Base-by-base conservation (phyloP, 2,329 filamentous ascomycete genomes). In the Neoarthrinium moseri region DNA sequence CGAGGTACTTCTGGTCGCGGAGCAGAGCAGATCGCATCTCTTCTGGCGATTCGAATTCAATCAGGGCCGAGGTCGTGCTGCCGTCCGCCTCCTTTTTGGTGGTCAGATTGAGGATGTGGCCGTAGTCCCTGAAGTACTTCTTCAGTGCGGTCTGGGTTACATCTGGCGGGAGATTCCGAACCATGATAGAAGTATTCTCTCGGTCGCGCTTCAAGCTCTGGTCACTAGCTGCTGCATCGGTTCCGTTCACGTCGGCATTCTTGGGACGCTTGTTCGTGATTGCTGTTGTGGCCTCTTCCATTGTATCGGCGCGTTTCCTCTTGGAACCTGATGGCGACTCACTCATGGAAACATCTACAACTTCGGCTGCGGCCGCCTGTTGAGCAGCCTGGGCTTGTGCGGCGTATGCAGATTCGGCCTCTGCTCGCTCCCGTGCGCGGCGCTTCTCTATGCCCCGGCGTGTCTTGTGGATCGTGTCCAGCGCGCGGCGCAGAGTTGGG, bases 91-190 rank as follows among this genome's bases (percentile, higher is more conserved):
- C 84, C 26, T 73, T 72, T 24, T 87, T 73, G 42, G 92, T 72
- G 35, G 82, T 86, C 24, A 96, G 72, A 51, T 84, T 85, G 57
- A 90, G 89, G 60, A 96, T 87, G 32, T 83, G 84, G 11, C 94
- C 94, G 57, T 91, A 95, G 51, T 91, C 89, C 59, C 86, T 86
- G 70, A 99, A 97, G 64, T 95, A 97, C 63, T 95, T 88, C 46
- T 87, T 83, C 12, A 97, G 70, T 56, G 86, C 86, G 11, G 81
- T 84, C 58, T 89, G 83, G 1, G 83, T 83, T 1, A 84, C 80
- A 44, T 86, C 80, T 4, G 63, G 57, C 2, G 94, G 91, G 20
- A 99, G 69, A 55, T 91, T 87, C 41, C 80, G 84, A 4, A 96
- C 84, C 43, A 95, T 81, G 38, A 97, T 78, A 0, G 89, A 91